Evolutionary conservation across 192 early-diverging fungal genomes (phyloP), one percentile per base, ranked within the genome.

Genomic region (Coemansia sp.): DNA sequence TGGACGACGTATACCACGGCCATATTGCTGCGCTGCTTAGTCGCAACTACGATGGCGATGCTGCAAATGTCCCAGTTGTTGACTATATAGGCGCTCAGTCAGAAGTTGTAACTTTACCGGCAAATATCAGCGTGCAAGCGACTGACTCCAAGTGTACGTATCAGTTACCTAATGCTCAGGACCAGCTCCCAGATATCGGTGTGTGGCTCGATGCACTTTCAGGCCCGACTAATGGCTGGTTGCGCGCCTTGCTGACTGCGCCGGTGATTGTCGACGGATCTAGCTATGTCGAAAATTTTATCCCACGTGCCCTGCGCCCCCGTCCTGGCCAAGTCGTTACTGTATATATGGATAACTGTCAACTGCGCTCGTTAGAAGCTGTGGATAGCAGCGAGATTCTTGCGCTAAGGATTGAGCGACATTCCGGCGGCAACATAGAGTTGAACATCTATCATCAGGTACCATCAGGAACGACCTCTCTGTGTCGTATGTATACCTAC

Each of bases 1-100:
- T 98, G 29, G 93, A 90, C 63, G 85, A 88, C 46, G 93, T 96
- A 39, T 93, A 95, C 78, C 69, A 88, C 31, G 89, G 87, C 60
- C 92, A 95, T 63, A 90, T 96, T 65, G 87, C 82, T 2, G 85
- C 86, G 53, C 83, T 96, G 67, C 87, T 93, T 80, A 77, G 86
- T 51, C 83, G 85, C 41, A 88, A 91, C 84, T 94, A 95, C 77
- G 74, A 76, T 51, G 78, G 77, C 50, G 84, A 91, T 39, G 72
- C 70, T 17, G 51, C 67, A 15, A 63, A 55, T 23, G 89, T 98
- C 55, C 93, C 94, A 12, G 67, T 87, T 21, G 87, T 91, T 50
- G 92, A 94, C 63, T 94, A 90, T 76, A 82, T 94, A 64, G 91
- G 62, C 2, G 25, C 44, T 34, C 29, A 64, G 15, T 17, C 42